Evolutionary conservation across 139 green algal species (phyloP), one percentile per base, ranked within the genome.

Genomic region (Protoeuglena noctilucae): DNA sequence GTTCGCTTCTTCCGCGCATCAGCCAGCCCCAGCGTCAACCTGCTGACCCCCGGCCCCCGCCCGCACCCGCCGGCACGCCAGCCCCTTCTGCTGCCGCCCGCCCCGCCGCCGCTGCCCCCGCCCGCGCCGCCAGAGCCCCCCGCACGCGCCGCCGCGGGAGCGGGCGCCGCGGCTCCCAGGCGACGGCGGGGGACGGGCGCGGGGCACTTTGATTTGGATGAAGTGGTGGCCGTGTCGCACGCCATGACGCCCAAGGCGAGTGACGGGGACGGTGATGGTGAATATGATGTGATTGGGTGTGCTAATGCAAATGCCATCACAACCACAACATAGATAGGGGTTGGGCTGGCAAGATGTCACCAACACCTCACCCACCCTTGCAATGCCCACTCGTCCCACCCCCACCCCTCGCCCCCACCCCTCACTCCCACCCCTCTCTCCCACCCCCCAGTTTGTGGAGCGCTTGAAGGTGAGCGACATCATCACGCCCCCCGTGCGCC

Each of bases 371-470:
- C n/a, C n/a, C n/a, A n/a, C n/a, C n/a, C n/a, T n/a, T n/a, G n/a
- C n/a, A n/a, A n/a, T n/a, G n/a, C n/a, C n/a, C n/a, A n/a, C n/a
- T n/a, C n/a, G n/a, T n/a, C n/a, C n/a, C n/a, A n/a, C n/a, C n/a
- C n/a, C n/a, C n/a, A n/a, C n/a, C n/a, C n/a, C n/a, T n/a, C n/a
- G n/a, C n/a, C n/a, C n/a, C n/a, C n/a, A n/a, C n/a, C n/a, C n/a
- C n/a, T n/a, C n/a, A n/a, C n/a, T n/a, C n/a, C n/a, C n/a, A n/a
- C n/a, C n/a, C n/a, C n/a, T n/a, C n/a, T n/a, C n/a, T n/a, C n/a
- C n/a, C n/a, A n/a, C n/a, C n/a, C n/a, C n/a, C n/a, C n/a, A n/a
- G 47, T 77, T 68, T 53, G 65, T 77, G 28, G 69, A 77, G 58
- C 56, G 69, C 5, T 22, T 48, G 40, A 51, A 62, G 48, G 54